These are phyloP conservation scores for Yamadazyma aaseri DNA, from an alignment of 1,139 yeast genomes.

Conservation along the genomic window DNA sequence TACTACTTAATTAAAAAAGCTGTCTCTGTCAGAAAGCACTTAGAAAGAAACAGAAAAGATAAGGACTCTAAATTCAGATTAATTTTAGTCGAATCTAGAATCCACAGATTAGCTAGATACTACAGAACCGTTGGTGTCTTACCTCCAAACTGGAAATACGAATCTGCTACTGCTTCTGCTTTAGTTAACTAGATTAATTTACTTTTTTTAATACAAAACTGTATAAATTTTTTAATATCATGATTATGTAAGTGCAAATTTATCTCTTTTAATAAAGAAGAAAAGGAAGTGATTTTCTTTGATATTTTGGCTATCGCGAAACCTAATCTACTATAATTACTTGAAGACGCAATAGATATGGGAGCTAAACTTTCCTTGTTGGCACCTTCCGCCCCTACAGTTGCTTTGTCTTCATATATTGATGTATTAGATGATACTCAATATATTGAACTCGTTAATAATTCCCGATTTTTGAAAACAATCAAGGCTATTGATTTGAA, in stretches of 20 bases:
- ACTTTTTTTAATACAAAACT: conserved; percentile 6
- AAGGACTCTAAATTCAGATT: conserved; percentile 99
- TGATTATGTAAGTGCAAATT: background rate
- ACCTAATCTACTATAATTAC: background rate
- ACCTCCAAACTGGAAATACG: conserved; percentile 99
- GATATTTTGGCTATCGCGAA: background rate
- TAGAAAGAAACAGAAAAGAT: conserved; percentile 99
- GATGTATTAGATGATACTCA: conserved; percentile 74
- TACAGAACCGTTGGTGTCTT: conserved; percentile 98
- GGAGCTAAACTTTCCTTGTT: conserved; percentile 82
- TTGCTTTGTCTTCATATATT: conserved; percentile 86
- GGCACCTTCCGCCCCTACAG: conserved; percentile 90
- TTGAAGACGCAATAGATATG: conserved; percentile 57
- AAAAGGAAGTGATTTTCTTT: too few species aligned
- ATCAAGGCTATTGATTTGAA: conserved; percentile 68
- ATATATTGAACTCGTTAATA: conserved; percentile 67
- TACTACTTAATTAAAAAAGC: conserved; percentile 99
- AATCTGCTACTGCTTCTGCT: conserved; percentile 99
- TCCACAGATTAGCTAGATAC: conserved; percentile 99
- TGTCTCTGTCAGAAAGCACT: conserved; percentile 99
- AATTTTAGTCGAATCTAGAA: conserved; percentile 99
- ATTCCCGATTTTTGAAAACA: conserved; percentile 83
- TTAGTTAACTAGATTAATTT: conserved; percentile 76
- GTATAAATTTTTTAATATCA: background rate
- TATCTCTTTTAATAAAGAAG: background rate